Evolutionary conservation across 345 rosid genomes (phyloP).

Genomic region (Eucalyptus viminalis): DNA sequence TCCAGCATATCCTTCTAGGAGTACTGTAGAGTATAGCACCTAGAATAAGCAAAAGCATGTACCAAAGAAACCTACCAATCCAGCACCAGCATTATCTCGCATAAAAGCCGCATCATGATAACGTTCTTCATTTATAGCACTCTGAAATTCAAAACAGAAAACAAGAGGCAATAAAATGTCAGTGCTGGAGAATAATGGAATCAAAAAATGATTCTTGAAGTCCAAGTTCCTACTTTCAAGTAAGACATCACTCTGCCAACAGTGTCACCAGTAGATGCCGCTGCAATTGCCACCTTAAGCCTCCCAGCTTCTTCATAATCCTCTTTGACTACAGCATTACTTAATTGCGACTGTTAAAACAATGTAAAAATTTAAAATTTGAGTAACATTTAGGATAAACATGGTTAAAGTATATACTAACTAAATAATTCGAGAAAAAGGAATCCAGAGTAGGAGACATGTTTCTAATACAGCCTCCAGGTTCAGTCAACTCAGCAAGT

Average conservation of each 20-base stretch:
- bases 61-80: constrained; percentile 47
- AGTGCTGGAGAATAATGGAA: not conserved
- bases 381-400: not conserved
- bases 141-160: constrained; percentile 24
- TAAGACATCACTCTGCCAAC: constrained; percentile 67
- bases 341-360: constrained; percentile 50
- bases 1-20: not conserved
- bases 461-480: not conserved
- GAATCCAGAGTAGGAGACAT: not conserved
- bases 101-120: constrained; percentile 71
- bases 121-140: constrained; percentile 62
- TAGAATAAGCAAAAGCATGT: not conserved
- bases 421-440: not conserved
- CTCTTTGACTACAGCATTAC: constrained; percentile 41
- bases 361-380: not conserved
- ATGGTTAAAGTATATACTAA: not conserved
- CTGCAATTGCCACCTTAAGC: constrained; percentile 90
- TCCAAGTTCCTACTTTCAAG: constrained; percentile 33
- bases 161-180: not conserved
- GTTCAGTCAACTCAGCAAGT: not conserved
- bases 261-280: constrained; percentile 58
- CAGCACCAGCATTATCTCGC: constrained; percentile 81
- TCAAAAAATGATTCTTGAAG: not conserved
- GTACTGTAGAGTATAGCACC: not conserved
- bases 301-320: constrained; percentile 80